phyloP scores from a whole-genome alignment of 2,329 filamentous ascomycete genomes.

The Fusarium aywerte region DNA sequence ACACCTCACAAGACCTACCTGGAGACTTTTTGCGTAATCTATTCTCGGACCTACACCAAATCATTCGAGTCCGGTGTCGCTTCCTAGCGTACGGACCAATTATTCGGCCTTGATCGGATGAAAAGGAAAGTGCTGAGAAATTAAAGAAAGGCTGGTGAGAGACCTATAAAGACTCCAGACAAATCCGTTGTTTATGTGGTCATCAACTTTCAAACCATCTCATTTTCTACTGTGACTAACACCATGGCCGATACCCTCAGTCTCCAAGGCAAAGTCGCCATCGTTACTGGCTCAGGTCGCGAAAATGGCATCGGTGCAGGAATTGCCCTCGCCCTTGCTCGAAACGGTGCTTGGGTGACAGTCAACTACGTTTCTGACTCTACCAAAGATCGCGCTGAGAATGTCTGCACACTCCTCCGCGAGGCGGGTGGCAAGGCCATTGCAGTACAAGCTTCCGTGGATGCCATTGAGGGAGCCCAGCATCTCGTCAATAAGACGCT shows the following conservation, averaged over 20 bases:
- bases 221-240: fast-evolving
- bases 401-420: conserved; percentile 45
- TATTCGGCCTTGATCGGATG: background rate
- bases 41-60: no score
- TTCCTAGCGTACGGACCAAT: no score
- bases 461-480: conserved; percentile 47
- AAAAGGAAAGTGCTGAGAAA: background rate
- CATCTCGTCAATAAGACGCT: conserved; percentile 52
- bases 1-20: no score
- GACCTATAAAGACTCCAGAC: background rate
- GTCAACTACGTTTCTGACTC: conserved; percentile 55
- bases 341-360: conserved; percentile 55
- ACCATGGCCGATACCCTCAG: conserved; percentile 50
- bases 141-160: no score
- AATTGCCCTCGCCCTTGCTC: conserved; percentile 54
- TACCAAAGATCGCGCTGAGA: conserved; percentile 45
- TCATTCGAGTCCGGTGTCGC: no score
- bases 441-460: conserved; percentile 51
- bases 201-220: fast-evolving
- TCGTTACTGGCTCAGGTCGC: conserved; percentile 58
- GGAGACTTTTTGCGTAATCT: background rate
- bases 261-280: conserved; percentile 55
- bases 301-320: conserved; percentile 58
- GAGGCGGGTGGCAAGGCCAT: conserved; percentile 47
- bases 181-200: no score